phyloP scores from a whole-genome alignment of 1,139 yeast genomes.

The Insectozyma bohioensis region DNA sequence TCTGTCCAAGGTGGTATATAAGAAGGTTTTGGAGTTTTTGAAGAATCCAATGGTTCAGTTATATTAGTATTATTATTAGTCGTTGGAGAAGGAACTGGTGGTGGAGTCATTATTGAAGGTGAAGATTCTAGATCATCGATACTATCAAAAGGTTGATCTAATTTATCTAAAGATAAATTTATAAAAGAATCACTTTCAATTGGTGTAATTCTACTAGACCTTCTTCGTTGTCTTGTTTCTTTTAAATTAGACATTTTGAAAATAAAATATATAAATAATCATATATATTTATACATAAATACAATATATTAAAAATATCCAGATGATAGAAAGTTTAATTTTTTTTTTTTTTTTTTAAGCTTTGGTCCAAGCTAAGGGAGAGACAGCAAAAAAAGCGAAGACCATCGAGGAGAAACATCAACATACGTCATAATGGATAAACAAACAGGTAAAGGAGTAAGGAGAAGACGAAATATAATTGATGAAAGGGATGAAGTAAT shows the following conservation, averaged over 20 bases:
- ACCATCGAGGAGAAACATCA: not conserved
- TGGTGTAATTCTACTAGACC: conserved; percentile 24
- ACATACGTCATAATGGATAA: conserved; percentile 7
- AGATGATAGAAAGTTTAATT: not conserved
- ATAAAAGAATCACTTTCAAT: conserved; percentile 15
- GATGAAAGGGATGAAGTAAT: conserved; percentile 4
- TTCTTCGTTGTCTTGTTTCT: conserved; percentile 10
- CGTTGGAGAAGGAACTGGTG: not conserved
- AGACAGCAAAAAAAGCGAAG: conserved; percentile 2
- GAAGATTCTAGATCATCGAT: conserved; percentile 4
- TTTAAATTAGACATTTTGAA: not conserved
- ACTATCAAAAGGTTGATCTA: conserved; percentile 9
- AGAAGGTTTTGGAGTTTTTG: conserved; percentile 12
- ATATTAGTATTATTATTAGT: not conserved
- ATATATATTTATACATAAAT: too few relatives aligned
- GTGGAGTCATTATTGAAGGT: not conserved
- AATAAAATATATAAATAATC: too few relatives aligned
- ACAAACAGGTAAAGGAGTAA: conserved; percentile 21
- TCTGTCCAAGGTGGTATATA: conserved; percentile 95
- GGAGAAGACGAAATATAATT: conserved; percentile 17
- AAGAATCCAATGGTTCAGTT: too few relatives aligned
- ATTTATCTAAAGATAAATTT: conserved; percentile 9
- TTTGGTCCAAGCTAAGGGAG: too few relatives aligned
- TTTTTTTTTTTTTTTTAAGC: not conserved
- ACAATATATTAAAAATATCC: too few relatives aligned